Conservation (phyloP, 345 rosid genomes). For the Brassica carinata region DNA sequence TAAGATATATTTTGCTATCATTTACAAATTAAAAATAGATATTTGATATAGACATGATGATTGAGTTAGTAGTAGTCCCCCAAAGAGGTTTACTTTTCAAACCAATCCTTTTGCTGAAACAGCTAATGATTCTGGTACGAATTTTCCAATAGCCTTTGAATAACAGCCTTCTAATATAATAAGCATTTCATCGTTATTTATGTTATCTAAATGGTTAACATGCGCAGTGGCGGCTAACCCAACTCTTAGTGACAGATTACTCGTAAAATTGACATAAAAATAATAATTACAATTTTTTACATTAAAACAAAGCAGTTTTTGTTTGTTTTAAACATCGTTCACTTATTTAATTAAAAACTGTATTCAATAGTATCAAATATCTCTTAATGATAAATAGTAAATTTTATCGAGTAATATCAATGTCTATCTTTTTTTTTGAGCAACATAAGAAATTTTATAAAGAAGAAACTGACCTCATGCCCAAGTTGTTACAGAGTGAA, state of each 20-base stretch:
- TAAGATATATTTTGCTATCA: conserved; percentile 2
- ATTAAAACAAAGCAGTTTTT: neutral
- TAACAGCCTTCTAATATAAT: conserved; percentile 1
- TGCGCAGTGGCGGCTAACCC: conserved; percentile 26
- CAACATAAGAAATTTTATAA: too few species aligned
- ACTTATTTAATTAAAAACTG: too few species aligned
- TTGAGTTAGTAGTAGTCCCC: conserved; percentile 24
- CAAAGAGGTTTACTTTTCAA: conserved; percentile 29
- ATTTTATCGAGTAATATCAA: too few species aligned
- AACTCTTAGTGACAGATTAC: neutral
- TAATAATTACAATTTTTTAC: neutral
- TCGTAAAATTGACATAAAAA: neutral
- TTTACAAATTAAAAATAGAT: neutral
- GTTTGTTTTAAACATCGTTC: neutral
- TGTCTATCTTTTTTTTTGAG: too few species aligned
- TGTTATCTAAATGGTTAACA: conserved; percentile 22
- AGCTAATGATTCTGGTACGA: conserved; percentile 29
- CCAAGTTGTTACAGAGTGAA: too few species aligned
- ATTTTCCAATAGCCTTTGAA: conserved; percentile 27
- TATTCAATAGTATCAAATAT: too few species aligned
- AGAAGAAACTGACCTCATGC: too few species aligned
- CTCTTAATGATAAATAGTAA: too few species aligned
- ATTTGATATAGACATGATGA: conserved; percentile 21
- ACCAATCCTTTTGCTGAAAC: conserved; percentile 9
- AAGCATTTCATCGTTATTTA: conserved; percentile 3